Conservation (phyloP, 371 early-diverging fungal species). For the Saksenaea oblongispora region DNA sequence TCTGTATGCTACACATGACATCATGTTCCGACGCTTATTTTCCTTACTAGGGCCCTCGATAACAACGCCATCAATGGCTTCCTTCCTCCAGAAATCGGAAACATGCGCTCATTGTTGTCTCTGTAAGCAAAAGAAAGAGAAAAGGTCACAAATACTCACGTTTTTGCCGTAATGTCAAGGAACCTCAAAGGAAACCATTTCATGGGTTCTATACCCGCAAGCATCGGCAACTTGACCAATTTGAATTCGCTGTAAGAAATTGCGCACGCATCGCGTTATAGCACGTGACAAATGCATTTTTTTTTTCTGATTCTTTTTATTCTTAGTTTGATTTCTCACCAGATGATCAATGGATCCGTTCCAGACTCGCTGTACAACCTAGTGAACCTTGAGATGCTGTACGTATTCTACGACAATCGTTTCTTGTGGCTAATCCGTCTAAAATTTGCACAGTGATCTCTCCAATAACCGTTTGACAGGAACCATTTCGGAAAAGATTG, state of each 20-base stretch:
- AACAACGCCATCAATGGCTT: constrained; percentile 35
- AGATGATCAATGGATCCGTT: constrained; percentile 42
- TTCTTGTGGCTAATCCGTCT: no score
- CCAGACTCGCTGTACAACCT: constrained; percentile 37
- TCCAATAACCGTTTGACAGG: constrained; percentile 58
- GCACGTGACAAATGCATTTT: background rate
- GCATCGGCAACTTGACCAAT: constrained; percentile 34
- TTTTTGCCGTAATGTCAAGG: constrained; percentile 19
- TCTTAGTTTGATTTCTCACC: constrained; percentile 29
- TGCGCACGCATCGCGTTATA: background rate
- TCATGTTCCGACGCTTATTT: background rate
- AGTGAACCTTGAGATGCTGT: constrained; percentile 29
- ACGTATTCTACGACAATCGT: constrained; percentile 14
- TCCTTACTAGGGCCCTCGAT: constrained; percentile 17
- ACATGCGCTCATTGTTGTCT: constrained; percentile 16
- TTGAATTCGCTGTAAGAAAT: constrained; percentile 36
- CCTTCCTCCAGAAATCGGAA: constrained; percentile 29
- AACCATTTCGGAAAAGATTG: constrained; percentile 38
- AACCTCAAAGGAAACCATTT: constrained; percentile 41
- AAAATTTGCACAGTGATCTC: no score
- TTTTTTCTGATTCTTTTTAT: background rate
- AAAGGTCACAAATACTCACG: background rate
- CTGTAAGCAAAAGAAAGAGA: constrained; percentile 21
- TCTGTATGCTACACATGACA: constrained; percentile 19
- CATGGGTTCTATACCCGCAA: constrained; percentile 33